A percentile compares a stretch with the other conserved stretches of the same genome.
phyloP scores from a whole-genome alignment of 352 stramenopile species.

The Phytophthora litchii region DNA sequence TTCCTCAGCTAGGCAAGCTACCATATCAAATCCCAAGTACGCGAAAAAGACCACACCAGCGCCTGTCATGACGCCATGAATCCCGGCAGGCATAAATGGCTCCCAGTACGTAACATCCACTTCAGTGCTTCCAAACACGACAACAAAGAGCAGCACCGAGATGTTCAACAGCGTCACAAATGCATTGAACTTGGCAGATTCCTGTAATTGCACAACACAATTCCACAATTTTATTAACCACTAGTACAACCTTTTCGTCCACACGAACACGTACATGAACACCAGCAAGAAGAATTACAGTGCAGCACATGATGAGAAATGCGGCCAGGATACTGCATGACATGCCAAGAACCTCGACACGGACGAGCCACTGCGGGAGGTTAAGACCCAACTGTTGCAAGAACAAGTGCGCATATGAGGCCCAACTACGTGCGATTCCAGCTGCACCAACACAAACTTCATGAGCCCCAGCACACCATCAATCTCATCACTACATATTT shows the following conservation, averaged over 20 bases:
- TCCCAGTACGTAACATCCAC: conserved; percentile 81
- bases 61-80: conserved; percentile 88
- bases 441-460: conserved; percentile 38
- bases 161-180: conserved; percentile 92
- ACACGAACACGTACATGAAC: conserved; percentile 63
- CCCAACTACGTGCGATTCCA: conserved; percentile 91
- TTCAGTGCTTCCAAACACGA: conserved; percentile 78
- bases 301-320: conserved; percentile 84
- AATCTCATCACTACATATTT: not conserved
- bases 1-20: conserved; percentile 92
- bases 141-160: conserved; percentile 90
- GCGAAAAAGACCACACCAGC: conserved; percentile 92
- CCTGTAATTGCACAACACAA: conserved; percentile 48
- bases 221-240: conserved; percentile 1
- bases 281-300: conserved; percentile 83
- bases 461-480: not conserved
- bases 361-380: conserved; percentile 72
- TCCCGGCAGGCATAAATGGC: conserved; percentile 85
- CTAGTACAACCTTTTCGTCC: not conserved
- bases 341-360: conserved; percentile 52
- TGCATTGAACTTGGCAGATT: conserved; percentile 93
- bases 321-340: conserved; percentile 82
- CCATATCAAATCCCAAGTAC: conserved; percentile 95
- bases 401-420: conserved; percentile 85
- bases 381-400: conserved; percentile 72